Base-by-base conservation (phyloP, 1,284 basidiomycete species). In the Ustilago loliicola region DNA sequence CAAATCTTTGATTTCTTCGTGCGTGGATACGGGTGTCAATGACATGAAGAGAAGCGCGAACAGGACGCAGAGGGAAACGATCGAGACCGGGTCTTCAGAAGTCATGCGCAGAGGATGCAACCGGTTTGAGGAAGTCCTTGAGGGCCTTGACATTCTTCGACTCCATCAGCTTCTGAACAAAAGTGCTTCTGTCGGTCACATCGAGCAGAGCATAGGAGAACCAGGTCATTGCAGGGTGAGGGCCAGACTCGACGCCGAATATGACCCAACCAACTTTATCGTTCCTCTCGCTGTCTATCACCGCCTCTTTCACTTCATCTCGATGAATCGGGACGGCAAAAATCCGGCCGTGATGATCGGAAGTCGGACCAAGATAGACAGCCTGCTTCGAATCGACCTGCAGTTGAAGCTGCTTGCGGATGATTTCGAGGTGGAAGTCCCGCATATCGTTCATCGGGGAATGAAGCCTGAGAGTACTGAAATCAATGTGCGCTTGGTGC, bases 261-360 rank as follows among this genome's bases (percentile, higher is more conserved):
- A 71, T 19, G 2, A 62, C 63, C 48, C 47, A 71, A n/a, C 32
- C 62, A 1, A 71, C 59, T 19, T 45, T 53, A 0, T 45, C 17
- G 4, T 5, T 15, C 6, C 8, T 3, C 13, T 40, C 21, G 8
- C 17, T 2, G 1, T 40, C 59, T 8, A 57, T 19, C 13, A 71
- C 10, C 3, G 48, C 27, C 9, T 40, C 19, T 25, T 47, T 59
- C n/a, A 63, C 61, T 7, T 0, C 4, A 5, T 70, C 56, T 23
- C 40, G 36, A n/a, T 30, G 34, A 13, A 66, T 71, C 5, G 63
- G 69, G 0, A 65, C 10, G 6, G 69, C 69, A 50, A 53, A 48
- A 10, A 66, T 30, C 13, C 55, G 47, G 2, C 34, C 62, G 9
- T 23, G 17, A 50, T 61, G 50, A 27, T 54, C 55, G 9, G 19